Evolutionary conservation across 176 grass and related monocot species (phyloP).

Genomic region (Pontederia crassipes): DNA sequence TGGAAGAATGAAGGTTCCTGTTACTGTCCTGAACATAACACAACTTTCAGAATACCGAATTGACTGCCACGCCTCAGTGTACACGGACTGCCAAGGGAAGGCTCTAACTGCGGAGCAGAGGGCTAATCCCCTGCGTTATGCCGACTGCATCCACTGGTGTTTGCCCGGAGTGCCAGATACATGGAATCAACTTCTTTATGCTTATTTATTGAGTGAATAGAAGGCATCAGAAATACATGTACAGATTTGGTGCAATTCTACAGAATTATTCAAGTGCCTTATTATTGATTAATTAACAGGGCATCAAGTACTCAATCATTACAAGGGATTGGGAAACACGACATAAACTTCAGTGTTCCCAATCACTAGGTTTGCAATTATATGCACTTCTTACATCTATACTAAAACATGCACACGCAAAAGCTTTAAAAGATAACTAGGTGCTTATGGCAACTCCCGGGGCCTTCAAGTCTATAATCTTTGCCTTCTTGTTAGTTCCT

Average conservation of each 20-base stretch:
- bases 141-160: conserved; percentile 86
- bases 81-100: conserved; percentile 38
- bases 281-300: too few species aligned
- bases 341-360: too few species aligned
- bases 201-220: conserved; percentile 25
- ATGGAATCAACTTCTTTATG: conserved; percentile 72
- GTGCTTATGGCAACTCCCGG: conserved; percentile 29
- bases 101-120: conserved; percentile 42
- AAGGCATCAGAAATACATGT: too few species aligned
- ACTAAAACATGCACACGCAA: too few species aligned
- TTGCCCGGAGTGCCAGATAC: conserved; percentile 58
- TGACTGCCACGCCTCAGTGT: conserved; percentile 53
- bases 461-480: conserved; percentile 22
- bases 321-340: too few species aligned
- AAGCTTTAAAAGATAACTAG: too few species aligned
- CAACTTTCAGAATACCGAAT: conserved; percentile 66
- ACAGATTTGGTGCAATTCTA: too few species aligned
- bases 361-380: too few species aligned
- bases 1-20: conserved; percentile 47
- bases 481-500: conserved; percentile 23
- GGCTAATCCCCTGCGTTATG: conserved; percentile 26
- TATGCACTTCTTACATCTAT: too few species aligned
- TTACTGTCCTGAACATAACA: conserved; percentile 60
- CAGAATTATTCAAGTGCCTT: too few species aligned
- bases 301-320: too few species aligned